phyloP scores from a whole-genome alignment of 2,329 filamentous ascomycete genomes.

The Elsinoe arachidis region DNA sequence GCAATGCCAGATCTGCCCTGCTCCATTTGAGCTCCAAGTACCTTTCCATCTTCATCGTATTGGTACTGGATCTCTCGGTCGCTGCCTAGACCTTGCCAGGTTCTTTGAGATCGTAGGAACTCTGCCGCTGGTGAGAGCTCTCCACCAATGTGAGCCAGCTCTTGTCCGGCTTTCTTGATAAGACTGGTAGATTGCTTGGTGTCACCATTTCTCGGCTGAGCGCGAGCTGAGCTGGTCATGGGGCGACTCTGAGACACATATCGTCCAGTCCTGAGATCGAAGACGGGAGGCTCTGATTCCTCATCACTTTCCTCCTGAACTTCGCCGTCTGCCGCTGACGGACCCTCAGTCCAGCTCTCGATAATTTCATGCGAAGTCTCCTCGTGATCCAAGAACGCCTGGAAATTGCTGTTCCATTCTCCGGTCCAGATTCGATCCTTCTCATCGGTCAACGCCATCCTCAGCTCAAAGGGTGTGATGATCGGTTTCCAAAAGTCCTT shows the following conservation, averaged over 20 bases:
- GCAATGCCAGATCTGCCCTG: conserved; percentile 83
- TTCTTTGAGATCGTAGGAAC: conserved; percentile 70
- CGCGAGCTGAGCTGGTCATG: conserved; percentile 39
- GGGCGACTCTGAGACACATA: conserved; percentile 73
- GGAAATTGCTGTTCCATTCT: conserved; percentile 82
- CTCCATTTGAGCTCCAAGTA: conserved; percentile 59
- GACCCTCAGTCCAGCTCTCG: not conserved
- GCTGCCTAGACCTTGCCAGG: conserved; percentile 85
- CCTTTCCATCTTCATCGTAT: conserved; percentile 43
- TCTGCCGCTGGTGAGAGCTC: conserved; percentile 87
- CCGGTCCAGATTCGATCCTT: conserved; percentile 74
- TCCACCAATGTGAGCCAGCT: conserved; percentile 74
- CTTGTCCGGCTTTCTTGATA: conserved; percentile 55
- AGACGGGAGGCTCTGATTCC: conserved; percentile 68
- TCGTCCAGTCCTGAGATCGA: conserved; percentile 79
- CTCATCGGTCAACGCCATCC: conserved; percentile 66
- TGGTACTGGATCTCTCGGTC: conserved; percentile 63
- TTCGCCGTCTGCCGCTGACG: conserved; percentile 19
- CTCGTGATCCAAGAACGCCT: conserved; percentile 49
- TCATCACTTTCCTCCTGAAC: conserved; percentile 47
- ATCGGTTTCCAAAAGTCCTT: conserved; percentile 82
- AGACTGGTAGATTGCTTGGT: conserved; percentile 35
- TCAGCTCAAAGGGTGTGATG: conserved; percentile 90
- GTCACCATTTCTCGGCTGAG: not conserved
- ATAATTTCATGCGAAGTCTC: conserved; percentile 11